Base-by-base conservation (phyloP, 1,139 yeast genomes). In the Yamadazyma siamensis region DNA sequence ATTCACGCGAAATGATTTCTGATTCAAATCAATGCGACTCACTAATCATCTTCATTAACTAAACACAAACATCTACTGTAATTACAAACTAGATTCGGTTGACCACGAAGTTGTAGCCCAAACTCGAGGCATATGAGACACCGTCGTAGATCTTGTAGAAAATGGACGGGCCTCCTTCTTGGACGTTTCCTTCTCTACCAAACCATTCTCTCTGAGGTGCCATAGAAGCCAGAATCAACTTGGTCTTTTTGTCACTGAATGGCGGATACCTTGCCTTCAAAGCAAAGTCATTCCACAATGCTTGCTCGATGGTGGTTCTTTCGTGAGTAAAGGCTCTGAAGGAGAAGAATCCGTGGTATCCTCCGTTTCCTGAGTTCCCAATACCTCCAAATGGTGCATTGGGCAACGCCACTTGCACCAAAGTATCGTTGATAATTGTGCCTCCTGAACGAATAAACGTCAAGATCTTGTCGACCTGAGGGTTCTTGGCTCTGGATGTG, bases 331-430 rank as follows among this genome's bases (percentile, higher is more conserved):
- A 89, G 11, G 82, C 65, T 35, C 75, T 70, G 61, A 80, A 81
- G 1, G 95, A 85, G 52, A 62, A 70, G 39, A 59, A 61, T 4
- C 96, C 96, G 50, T 89, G 96, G 59, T 88, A 88, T 19, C 79
- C 73, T 9, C 89, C 89, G 34, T 65, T 60, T 0, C 98, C 98
- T 0, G 95, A 85, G 18, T 59, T 55, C 13, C 97, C 96, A 36
- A 88, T 61, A 22, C 98, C 98, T 24, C 97, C 97, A 59, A 91
- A 89, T 18, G 97, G 97, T 5, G 87, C 75, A 36, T 71, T 70
- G n/a, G 68, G 44, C 35, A 85, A 67, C 1, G 76, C 89, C 26
- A 76, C 88, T 40, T 88, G 95, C 49, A 86, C 43, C 34, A 87
- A 36, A 1, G 80, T 71, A 41, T 89, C 96, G 50, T 88, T 87